Base-by-base conservation (phyloP, 192 early-diverging fungal genomes). In the Thoreauomyces humboldtii region DNA sequence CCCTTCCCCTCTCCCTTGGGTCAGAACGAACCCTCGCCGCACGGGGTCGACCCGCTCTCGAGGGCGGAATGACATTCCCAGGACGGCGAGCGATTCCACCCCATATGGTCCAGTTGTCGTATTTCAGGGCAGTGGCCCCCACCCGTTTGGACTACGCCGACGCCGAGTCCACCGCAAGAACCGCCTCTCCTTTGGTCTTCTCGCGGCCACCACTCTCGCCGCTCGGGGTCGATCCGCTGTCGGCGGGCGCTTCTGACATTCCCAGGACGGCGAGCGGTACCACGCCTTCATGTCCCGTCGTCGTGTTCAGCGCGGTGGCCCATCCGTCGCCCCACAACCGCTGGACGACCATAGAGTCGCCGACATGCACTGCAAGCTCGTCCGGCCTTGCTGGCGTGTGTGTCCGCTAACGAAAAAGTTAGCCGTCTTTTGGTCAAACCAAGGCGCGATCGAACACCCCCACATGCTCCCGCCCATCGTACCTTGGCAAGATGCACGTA, bases 301-400 rank as follows among this genome's bases (percentile, higher is more conserved):
- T 52, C 15, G 50, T 52, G 50, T 52, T 52, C 27, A 52, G 25
- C 2, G 27, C 50, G 2, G 50, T 52, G 7, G 50, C 50, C 50
- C 50, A 52, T 15, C 50, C 50, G 50, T 52, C 50, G 15, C 50
- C 50, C 50, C 50, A 52, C 14, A 52, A 15, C 27, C 32, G 25
- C 15, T 52, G 50, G 15, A 52, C 6, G 3, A 52, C 50, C 2
- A 52, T 29, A 15, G 50, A 52, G 50, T 52, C 50, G 50, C 50
- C 50, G 29, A 52, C 4, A 4, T 29, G 50, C 9, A 52, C 50
- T 4, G 17, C 27, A 15, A 52, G 25, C 32, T 52, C 50, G 50
- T 52, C 50, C 4, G 50, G 27, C 6, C 27, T 29, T 52, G 25
- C 32, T 15, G 50, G 50, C 25, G 50, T 31, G 27, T 52, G 32